These are phyloP conservation scores for Colletotrichum sp. DNA, from an alignment of 2,329 filamentous ascomycete genomes.

Conservation along the genomic window DNA sequence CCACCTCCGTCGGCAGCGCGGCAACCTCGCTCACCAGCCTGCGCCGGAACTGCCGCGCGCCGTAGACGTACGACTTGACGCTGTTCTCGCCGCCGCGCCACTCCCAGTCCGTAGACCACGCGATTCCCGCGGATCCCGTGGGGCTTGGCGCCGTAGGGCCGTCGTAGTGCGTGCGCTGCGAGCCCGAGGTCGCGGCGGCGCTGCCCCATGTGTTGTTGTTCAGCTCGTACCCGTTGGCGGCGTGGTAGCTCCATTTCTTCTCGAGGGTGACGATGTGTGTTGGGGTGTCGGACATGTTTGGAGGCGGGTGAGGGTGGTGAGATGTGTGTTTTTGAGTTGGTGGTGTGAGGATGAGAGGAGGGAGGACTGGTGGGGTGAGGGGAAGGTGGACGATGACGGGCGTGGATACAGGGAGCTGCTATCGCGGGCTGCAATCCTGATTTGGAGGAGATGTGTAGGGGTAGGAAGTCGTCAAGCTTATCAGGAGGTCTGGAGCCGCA, in stretches of 20 bases:
- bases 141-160: slow-evolving; percentile 30
- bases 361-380: not conserved
- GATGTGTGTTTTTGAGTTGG: not conserved
- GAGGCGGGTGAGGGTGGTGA: not conserved
- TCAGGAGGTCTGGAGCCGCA: not conserved
- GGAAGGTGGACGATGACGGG: not conserved
- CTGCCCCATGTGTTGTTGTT: slow-evolving; percentile 51
- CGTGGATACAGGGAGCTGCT: not conserved
- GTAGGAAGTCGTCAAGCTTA: not conserved
- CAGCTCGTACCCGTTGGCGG: slow-evolving; percentile 32
- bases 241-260: slow-evolving; percentile 33
- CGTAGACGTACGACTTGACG: slow-evolving; percentile 51
- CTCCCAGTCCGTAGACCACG: slow-evolving; percentile 45
- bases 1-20: slow-evolving; percentile 36
- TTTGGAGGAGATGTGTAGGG: not conserved
- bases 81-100: slow-evolving; percentile 41
- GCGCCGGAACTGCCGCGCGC: slow-evolving; percentile 35
- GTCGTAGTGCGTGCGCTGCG: slow-evolving; percentile 47
- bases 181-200: slow-evolving; percentile 35
- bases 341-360: not conserved
- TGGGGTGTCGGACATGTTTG: slow-evolving; percentile 23
- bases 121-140: slow-evolving; percentile 28
- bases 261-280: slow-evolving; percentile 25
- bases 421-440: not conserved
- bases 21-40: slow-evolving; percentile 35